A percentile compares a stretch with the other conserved stretches of the same genome.
Evolutionary conservation across 805 yeast genomes (phyloP).

Genomic region (Nadsonia fulvescens): DNA sequence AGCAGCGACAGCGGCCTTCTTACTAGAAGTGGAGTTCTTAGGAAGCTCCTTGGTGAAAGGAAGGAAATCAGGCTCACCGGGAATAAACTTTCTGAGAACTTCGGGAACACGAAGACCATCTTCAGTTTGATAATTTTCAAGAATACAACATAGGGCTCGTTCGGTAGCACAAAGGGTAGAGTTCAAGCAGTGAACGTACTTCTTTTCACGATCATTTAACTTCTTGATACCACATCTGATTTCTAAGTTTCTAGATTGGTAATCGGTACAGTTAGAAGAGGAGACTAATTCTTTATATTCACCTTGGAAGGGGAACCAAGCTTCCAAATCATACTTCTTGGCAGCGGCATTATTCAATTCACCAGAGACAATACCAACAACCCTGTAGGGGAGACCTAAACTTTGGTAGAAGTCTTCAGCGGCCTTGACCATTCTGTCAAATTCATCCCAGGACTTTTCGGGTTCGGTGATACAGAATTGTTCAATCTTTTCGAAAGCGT

Average conservation of each 20-base stretch:
- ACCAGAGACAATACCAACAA: conserved; percentile 95
- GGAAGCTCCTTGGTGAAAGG: conserved; percentile 84
- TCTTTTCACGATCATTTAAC: conserved; percentile 87
- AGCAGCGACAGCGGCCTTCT: too few species aligned
- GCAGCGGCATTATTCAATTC: conserved; percentile 98
- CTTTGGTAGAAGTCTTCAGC: conserved; percentile 90
- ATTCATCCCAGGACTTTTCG: conserved; percentile 94
- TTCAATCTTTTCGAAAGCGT: conserved; percentile 95
- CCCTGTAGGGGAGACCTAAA: conserved; percentile 85
- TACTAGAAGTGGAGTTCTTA: conserved; percentile 33
- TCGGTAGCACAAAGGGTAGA: conserved; percentile 95
- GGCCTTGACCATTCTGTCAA: conserved; percentile 80
- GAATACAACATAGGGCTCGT: conserved; percentile 92
- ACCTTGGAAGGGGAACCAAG: conserved; percentile 99
- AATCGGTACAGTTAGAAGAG: conserved; percentile 98
- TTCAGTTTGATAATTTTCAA: conserved; percentile 96
- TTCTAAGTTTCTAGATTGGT: conserved; percentile 95
- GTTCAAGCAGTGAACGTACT: conserved; percentile 95
- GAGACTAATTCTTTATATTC: conserved; percentile 97
- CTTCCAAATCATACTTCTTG: conserved; percentile 95
- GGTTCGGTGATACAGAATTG: conserved; percentile 94
- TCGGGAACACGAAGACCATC: conserved; percentile 89
- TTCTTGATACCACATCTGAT: conserved; percentile 97
- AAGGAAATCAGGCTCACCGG: conserved; percentile 95
- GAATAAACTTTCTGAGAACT: conserved; percentile 88